Evolutionary conservation across 2,329 filamentous ascomycete genomes (phyloP), one percentile per base, ranked within the genome.

Genomic region (Sporothrix variecibatus): DNA sequence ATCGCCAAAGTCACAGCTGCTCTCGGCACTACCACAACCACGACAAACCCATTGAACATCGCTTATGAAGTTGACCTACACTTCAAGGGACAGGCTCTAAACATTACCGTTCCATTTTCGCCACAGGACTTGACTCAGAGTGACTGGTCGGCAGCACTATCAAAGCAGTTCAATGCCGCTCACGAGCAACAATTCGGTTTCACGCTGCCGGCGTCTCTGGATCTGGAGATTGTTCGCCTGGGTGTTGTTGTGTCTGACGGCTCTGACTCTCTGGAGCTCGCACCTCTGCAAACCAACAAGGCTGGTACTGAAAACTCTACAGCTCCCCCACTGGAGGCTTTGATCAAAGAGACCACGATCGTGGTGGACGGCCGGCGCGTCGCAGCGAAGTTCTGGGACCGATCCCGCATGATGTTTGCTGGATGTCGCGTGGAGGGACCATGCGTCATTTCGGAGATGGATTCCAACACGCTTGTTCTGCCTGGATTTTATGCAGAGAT

Each of bases 381-480:
- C 9, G 79, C 82, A 38, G 85, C 85, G 3, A 82, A 79, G 0
- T 80, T 86, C 64, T 87, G 85, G 83, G 82, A 86, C 73, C 83
- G 85, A 4, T 75, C 79, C 2, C 80, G 81, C 72, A 80, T 86
- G 68, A 83, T 78, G 17, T 81, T 82, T 62, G 79, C 84, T 51
- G 83, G 85, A 0, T 79, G 83, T 51, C 80, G 81, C 49, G 79
- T 87, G 2, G 70, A 78, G 1, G 85, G 85, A 0, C 85, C 85
- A 5, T 85, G 84, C 53, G 80, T 87, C n/a, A 78, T 87, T 51
- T 83, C 83, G 0, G 85, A 87, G 75, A 86, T 86, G 84, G 85
- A 87, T 76, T 86, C 84, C 26, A 87, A 87, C 76, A 87, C 85
- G 0, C 79, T 87, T 1, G 84, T 87, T 34, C 80, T 86, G 4